Base-by-base conservation (phyloP, 2,329 filamentous ascomycete species). In the Trichophyton rubrum region DNA sequence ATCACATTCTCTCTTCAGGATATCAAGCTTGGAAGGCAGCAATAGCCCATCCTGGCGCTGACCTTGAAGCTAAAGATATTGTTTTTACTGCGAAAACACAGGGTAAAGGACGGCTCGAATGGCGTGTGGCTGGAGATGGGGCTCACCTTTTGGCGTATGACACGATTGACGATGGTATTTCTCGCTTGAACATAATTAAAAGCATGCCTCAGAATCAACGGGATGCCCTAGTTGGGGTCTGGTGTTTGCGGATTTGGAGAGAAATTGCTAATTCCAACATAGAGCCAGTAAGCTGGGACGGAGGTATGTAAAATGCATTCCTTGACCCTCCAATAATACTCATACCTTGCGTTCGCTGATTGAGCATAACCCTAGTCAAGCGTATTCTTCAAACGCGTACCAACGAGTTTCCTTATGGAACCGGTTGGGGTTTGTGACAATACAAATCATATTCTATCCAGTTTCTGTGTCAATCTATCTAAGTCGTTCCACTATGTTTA, bases 401-500 rank as follows among this genome's bases (percentile, higher is more conserved):
- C 20, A 6, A 9, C 20, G 17, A 47, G 17, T 22, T 22, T 22
- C 17, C 43, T 3, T 20, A 9, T 22, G 17, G 43, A 24, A 22
- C 43, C 20, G 43, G 43, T 20, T 43, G 40, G 40, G 40, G 15
- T 7, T 2, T 43, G 6, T n/a, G 4, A 43, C 15, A n/a, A 43
- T n/a, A 4, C 15, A 17, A 6, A 20, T 7, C 2, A 43, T n/a
- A 17, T 7, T n/a, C n/a, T 7, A 43, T 43, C n/a, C 6, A 43
- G 15, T 20, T 43, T n/a, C n/a, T 7, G 40, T 7, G 11, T 43
- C 40, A 43, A 43, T n/a, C 8, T 6, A 20, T 17, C 33, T 38
- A 8, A 35, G 33, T 35, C 9, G 3, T 35, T 84, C 83, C 65
- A 92, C 88, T n/a, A 84, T 91, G 66, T 96, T 99, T 79, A 84